Percentiles rank a stretch among this genome's conserved stretches.
Conservation (phyloP, 371 early-diverging fungal species). For the Mucor mucedo region DNA sequence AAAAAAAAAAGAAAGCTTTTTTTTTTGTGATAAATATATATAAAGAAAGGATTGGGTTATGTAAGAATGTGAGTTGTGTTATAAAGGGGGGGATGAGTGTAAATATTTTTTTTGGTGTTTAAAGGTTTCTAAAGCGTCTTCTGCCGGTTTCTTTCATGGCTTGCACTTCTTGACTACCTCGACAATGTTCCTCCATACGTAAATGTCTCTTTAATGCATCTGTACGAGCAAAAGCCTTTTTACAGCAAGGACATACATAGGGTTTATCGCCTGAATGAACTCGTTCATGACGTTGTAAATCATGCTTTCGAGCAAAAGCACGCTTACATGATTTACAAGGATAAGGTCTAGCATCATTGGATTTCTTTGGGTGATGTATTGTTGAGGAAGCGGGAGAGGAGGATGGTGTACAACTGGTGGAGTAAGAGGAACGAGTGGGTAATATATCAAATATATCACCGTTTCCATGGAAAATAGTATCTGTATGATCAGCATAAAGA, state of each 20-base stretch:
- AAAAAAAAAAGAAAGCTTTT: not conserved
- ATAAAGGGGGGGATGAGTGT: not conserved
- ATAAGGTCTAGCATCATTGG: slow-evolving; percentile 16
- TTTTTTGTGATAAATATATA: not conserved
- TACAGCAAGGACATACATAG: slow-evolving; percentile 62
- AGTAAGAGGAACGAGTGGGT: not conserved
- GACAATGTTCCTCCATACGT: slow-evolving; percentile 61
- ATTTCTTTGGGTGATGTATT: not conserved
- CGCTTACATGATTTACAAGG: slow-evolving; percentile 20
- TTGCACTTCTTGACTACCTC: slow-evolving; percentile 50
- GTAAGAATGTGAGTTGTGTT: not conserved
- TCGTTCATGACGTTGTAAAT: slow-evolving; percentile 69
- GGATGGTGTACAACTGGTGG: not conserved
- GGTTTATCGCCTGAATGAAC: slow-evolving; percentile 74
- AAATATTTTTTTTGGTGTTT: slow-evolving; percentile 3
- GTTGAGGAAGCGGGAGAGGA: not conserved
- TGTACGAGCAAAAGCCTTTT: slow-evolving; percentile 70
- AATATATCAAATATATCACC: too few relatives aligned
- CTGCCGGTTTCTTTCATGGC: slow-evolving; percentile 46
- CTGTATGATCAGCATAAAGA: too few relatives aligned
- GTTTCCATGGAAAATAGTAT: too few relatives aligned
- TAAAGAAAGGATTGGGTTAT: slow-evolving; percentile 2
- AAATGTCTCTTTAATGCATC: slow-evolving; percentile 71
- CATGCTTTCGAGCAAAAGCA: slow-evolving; percentile 70
- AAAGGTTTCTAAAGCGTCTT: slow-evolving; percentile 37